Base-by-base conservation (phyloP, 768 basidiomycete species). In the Vishniacozyma victoriae region DNA sequence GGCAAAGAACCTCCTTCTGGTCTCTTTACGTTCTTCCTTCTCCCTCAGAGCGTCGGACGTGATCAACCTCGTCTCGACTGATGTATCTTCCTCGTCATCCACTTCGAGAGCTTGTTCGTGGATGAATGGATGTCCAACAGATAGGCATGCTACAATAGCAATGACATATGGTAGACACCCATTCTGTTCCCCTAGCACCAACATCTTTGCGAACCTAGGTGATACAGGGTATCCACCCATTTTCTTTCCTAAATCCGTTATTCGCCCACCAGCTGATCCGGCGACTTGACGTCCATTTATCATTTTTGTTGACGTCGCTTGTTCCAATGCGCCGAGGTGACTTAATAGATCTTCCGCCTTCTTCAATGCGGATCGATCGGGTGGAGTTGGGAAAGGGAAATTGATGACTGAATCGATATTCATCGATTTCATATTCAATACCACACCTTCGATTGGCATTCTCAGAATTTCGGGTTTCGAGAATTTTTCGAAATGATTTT, bases 371-470 rank as follows among this genome's bases (percentile, higher is more conserved):
- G 71, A 62, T 29, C 84, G 80, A 70, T 95, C 87, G 0, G 95
- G 95, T 13, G 93, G 85, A 0, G 95, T 96, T 1, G 95, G 95
- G 74, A 97, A 97, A 14, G 95, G 95, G 72, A 99, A 99, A 74
- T 97, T 97, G 59, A 88, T 78, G 31, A 97, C 89, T 1, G 88
- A 78, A 63, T 97, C 91, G 50, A 99, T 93, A 65, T 93, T 88
- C 91, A 99, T 96, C 70, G 82, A 84, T 76, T 99, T 99, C 93
- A 99, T 96, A 71, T 96, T 92, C 25, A 97, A 76, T 7, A 97
- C 87, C 19, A 97, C 84, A 1, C 91, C 92, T 60, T 97, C 95
- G 58, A 97, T 93, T 0, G 95, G 92, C 76, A 87, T 90, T 19
- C 92, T 85, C 36, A 90, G 78, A 47, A 97, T 92, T 71, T 99